Conservation (phyloP, 768 basidiomycete genomes). For the Rhodotorula taiwanensis region DNA sequence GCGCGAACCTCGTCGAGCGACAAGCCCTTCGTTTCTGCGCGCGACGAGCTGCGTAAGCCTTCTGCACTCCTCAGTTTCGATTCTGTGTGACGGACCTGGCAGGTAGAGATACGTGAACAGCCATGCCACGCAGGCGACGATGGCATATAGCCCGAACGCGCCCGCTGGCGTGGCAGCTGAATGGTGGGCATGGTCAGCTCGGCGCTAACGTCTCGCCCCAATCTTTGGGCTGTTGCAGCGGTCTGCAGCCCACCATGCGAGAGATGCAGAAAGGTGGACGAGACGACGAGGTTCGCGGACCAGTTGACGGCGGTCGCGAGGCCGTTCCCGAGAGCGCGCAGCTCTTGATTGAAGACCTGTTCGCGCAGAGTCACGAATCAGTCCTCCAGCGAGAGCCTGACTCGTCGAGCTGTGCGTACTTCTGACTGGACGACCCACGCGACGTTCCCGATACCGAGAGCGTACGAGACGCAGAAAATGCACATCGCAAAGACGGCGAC, state of each 20-base stretch:
- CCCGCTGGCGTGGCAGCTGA: constrained; percentile 27
- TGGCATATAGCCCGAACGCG: constrained; percentile 23
- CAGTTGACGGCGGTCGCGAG: constrained; percentile 18
- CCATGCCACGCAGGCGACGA: constrained; percentile 15
- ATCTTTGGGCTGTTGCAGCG: background rate
- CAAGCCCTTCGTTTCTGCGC: constrained; percentile 31
- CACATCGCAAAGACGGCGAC: constrained; percentile 21
- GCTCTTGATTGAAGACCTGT: constrained; percentile 27
- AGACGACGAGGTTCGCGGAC: constrained; percentile 32
- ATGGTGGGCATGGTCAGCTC: too few relatives aligned
- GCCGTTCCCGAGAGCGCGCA: constrained; percentile 21
- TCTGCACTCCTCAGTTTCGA: too few relatives aligned
- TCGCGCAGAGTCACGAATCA: background rate
- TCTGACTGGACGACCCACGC: constrained; percentile 37
- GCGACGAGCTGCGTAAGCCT: too few relatives aligned
- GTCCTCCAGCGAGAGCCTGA: background rate
- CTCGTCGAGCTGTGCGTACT: background rate
- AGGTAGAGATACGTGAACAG: constrained; percentile 22
- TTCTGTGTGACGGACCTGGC: constrained; percentile 4
- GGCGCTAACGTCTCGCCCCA: too few relatives aligned
- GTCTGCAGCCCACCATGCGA: constrained; percentile 1
- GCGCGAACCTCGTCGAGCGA: constrained; percentile 18
- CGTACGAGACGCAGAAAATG: constrained; percentile 25
- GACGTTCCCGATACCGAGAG: constrained; percentile 29
- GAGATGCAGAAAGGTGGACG: constrained; percentile 27